phyloP scores from a whole-genome alignment of 805 yeast genomes.

The Saccharomycopsis sp. region DNA sequence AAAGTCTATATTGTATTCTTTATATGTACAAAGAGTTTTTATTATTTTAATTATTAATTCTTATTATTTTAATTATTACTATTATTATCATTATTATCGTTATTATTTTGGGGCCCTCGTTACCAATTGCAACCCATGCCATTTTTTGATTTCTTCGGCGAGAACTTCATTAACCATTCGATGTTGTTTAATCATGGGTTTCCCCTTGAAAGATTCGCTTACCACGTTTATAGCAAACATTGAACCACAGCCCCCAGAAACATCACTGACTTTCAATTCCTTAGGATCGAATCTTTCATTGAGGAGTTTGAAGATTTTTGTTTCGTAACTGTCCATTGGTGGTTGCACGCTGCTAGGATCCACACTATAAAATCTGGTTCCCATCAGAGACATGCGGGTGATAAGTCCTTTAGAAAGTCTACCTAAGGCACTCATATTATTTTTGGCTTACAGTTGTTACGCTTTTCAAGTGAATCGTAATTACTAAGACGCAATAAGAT shows the following conservation, averaged over 20 bases:
- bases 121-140: constrained; percentile 92
- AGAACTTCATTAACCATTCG: constrained; percentile 76
- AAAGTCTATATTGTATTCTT: background rate
- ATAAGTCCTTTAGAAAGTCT: background rate
- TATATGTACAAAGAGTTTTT: too few relatives aligned
- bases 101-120: constrained; percentile 46
- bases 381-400: too few relatives aligned
- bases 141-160: constrained; percentile 76
- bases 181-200: constrained; percentile 86
- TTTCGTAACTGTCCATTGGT: constrained; percentile 21
- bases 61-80: background rate
- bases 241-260: constrained; percentile 87
- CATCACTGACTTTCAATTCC: constrained; percentile 15
- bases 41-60: too few relatives aligned
- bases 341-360: constrained; percentile 9
- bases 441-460: background rate
- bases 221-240: constrained; percentile 87
- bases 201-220: constrained; percentile 67
- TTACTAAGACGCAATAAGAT: too few relatives aligned
- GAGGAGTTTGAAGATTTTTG: constrained; percentile 16
- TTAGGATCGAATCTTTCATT: constrained; percentile 18
- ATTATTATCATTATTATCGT: constrained; percentile 22
- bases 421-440: background rate
- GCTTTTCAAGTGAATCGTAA: background rate
- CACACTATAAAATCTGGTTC: constrained; percentile 13